Percentiles rank a stretch among this genome's conserved stretches.
Evolutionary conservation across 768 basidiomycete genomes (phyloP).

Genomic region (Hemileccinum impolitum): DNA sequence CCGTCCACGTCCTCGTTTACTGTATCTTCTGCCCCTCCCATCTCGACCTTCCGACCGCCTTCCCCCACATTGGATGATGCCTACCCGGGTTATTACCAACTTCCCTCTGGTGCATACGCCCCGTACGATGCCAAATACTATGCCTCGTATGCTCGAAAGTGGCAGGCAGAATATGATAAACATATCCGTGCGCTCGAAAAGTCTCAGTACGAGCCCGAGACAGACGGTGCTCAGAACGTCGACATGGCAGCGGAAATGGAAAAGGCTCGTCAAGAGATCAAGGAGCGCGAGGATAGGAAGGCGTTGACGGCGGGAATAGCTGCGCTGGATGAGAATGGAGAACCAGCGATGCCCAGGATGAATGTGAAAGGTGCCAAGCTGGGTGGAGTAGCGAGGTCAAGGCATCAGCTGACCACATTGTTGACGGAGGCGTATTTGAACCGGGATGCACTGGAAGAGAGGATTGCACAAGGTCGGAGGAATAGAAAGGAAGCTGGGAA

Average conservation of each 20-base stretch:
- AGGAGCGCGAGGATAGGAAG: slow-evolving; percentile 75
- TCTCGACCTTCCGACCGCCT: slow-evolving; percentile 68
- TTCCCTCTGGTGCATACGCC: slow-evolving; percentile 78
- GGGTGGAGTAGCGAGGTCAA: slow-evolving; percentile 62
- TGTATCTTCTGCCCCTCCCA: slow-evolving; percentile 63
- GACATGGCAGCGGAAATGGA: slow-evolving; percentile 77
- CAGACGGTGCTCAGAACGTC: slow-evolving; percentile 51
- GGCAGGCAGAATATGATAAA: slow-evolving; percentile 69
- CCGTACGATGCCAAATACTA: slow-evolving; percentile 72
- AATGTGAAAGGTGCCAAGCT: slow-evolving; percentile 78
- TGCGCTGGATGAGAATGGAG: slow-evolving; percentile 39
- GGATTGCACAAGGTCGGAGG: slow-evolving; percentile 75
- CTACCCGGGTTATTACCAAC: slow-evolving; percentile 85
- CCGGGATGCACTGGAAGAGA: slow-evolving; percentile 78
- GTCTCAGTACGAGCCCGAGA: slow-evolving; percentile 50
- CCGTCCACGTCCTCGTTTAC: slow-evolving; percentile 65
- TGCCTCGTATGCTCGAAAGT: slow-evolving; percentile 61
- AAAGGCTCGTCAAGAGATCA: slow-evolving; percentile 66
- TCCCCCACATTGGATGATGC: slow-evolving; percentile 71
- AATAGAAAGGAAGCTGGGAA: slow-evolving; percentile 90
- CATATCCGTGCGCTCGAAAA: slow-evolving; percentile 75
- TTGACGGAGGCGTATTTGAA: slow-evolving; percentile 82
- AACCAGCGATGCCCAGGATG: slow-evolving; percentile 66
- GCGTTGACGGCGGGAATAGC: slow-evolving; percentile 62
- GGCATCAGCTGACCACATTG: slow-evolving; percentile 78